Evolutionary conservation across 331 rosid species (phyloP).

Genomic region (Acacia concinna): DNA sequence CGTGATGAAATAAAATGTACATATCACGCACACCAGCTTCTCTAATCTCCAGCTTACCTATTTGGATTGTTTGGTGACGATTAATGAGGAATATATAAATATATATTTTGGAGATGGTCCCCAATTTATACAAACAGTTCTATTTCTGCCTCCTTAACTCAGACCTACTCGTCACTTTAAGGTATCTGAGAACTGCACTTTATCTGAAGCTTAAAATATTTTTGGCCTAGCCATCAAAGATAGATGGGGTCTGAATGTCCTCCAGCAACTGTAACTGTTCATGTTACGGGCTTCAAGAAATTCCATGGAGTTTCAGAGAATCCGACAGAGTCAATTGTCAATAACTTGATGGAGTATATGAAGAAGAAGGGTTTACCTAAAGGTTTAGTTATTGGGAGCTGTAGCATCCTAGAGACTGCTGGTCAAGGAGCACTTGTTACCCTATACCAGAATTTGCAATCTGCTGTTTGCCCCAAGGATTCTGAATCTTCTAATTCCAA

Average conservation of each 20-base stretch:
- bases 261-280: constrained; percentile 62
- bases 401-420: constrained; percentile 89
- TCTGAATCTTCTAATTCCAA: constrained; percentile 60
- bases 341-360: constrained; percentile 63
- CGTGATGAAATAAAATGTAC: neutral
- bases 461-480: constrained; percentile 51
- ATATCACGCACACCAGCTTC: neutral
- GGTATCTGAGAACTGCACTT: constrained; percentile 43
- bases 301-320: constrained; percentile 96
- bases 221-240: constrained; percentile 30
- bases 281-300: constrained; percentile 93
- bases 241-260: constrained; percentile 98
- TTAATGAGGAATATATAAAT: neutral
- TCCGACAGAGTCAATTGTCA: constrained; percentile 82
- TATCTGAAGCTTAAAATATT: constrained; percentile 38
- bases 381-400: constrained; percentile 74
- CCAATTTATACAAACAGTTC: neutral
- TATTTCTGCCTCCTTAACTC: neutral
- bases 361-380: constrained; percentile 75
- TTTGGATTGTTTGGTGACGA: neutral
- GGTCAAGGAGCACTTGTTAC: constrained; percentile 73
- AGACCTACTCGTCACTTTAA: neutral
- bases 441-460: constrained; percentile 63
- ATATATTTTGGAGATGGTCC: neutral
- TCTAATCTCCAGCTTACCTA: neutral